These are phyloP conservation scores for Exophiala mesophila DNA, from an alignment of 2,329 filamentous ascomycete genomes.

Conservation along the genomic window DNA sequence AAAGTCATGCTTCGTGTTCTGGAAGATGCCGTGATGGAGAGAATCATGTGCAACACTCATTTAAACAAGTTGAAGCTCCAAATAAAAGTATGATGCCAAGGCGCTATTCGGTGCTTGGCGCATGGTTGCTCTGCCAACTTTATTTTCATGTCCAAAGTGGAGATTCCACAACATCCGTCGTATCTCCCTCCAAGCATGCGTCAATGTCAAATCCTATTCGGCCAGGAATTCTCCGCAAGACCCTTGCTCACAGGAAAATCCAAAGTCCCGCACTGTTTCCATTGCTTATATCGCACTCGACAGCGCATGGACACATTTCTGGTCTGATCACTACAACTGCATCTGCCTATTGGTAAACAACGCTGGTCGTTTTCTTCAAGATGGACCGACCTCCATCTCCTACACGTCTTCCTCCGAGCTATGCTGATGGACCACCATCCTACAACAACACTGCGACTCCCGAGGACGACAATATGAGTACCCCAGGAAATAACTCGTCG, in stretches of 20 bases:
- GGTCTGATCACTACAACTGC: slow-evolving; percentile 11
- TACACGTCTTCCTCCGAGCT: slow-evolving; percentile 30
- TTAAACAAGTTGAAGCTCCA: too few species aligned
- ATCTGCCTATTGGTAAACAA: slow-evolving; percentile 15
- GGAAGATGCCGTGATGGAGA: too few species aligned
- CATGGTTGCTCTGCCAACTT: not conserved
- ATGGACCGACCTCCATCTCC: slow-evolving; percentile 26
- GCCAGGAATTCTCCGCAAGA: slow-evolving; percentile 10
- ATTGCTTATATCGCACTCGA: slow-evolving; percentile 3
- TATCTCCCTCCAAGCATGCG: not conserved
- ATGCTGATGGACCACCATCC: slow-evolving; percentile 41
- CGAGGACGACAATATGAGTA: slow-evolving; percentile 31
- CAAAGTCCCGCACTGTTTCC: slow-evolving; percentile 1
- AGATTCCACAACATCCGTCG: not conserved
- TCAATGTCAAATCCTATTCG: slow-evolving; percentile 2
- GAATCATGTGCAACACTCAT: too few species aligned
- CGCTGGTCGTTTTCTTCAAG: slow-evolving; percentile 5
- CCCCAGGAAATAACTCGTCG: slow-evolving; percentile 35
- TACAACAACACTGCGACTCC: slow-evolving; percentile 31
- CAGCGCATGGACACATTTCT: slow-evolving; percentile 16
- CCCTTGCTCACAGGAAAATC: not conserved
- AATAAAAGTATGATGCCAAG: too few species aligned
- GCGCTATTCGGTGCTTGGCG: too few species aligned
- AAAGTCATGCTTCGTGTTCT: too few species aligned
- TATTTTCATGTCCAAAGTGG: not conserved